Base-by-base conservation (phyloP, 176 grass and related monocot genomes). In the Puccinellia tenuiflora region DNA sequence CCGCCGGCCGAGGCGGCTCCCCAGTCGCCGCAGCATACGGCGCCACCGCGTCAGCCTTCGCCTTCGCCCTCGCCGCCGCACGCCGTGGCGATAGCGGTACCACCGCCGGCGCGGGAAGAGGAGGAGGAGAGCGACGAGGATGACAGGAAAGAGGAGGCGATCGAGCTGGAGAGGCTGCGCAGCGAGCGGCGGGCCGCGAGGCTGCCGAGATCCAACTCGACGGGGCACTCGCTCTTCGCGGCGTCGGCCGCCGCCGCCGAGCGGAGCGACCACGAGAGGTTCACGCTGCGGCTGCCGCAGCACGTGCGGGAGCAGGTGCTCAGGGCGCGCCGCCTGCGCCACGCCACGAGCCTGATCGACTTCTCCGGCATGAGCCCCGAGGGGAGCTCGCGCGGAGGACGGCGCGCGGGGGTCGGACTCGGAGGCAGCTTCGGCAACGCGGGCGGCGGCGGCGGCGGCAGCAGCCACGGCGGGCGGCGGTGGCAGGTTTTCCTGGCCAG, bases 211-310 rank as follows among this genome's bases (percentile, higher is more conserved):
- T 94, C 93, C 15, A 90, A 96, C 88, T 86, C 86, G 64, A 66
- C 75, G 60, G 84, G 56, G 5, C 75, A 86, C 76, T 90, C 85
- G 9, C 68, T 84, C 3, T 75, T 45, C 75, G 67, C 79, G 39
- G 59, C 75, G 20, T 45, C 77, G 5, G 37, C 67, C 1, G 73
- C 73, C 11, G 78, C 65, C 40, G 85, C 71, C 33, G 83, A 57
- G 61, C 81, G 47, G 4, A 53, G 81, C 68, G 76, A 87, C 69
- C 80, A 76, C 35, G 91, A 99, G 55, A 67, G 97, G 30, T 96
- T 93, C 83, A 99, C 97, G 17, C 86, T 96, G 48, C 88, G 93
- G 74, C 82, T 99, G 48, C 93, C 93, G 15, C 75, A 86, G 3
- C 86, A 85, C 63, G 88, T 99, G 68, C 68, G 84, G 78, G 85